Percentiles rank a stretch among this genome's conserved stretches.
Evolutionary conservation across 1,284 basidiomycete species (phyloP).

Genomic region (Apiotrichum montevideense): DNA sequence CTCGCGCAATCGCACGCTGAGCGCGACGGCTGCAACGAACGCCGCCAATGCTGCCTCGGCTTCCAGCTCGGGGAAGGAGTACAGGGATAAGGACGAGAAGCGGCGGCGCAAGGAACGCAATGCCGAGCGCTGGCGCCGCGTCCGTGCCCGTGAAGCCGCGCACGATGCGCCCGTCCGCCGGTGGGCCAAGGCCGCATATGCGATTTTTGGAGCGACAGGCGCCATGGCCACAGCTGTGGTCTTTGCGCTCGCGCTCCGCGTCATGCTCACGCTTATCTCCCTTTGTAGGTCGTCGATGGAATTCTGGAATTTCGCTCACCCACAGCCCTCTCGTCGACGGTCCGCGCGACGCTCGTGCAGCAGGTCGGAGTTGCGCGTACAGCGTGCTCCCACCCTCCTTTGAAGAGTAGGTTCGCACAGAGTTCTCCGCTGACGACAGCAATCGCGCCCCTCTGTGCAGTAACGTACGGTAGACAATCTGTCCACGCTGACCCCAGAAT

Average conservation of each 20-base stretch:
- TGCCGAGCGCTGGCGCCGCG: constrained; percentile 18
- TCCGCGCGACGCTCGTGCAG: neutral
- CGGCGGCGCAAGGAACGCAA: constrained; percentile 12
- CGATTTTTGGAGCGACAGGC: constrained; percentile 1
- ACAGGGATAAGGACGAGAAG: constrained; percentile 4
- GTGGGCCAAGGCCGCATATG: constrained; percentile 7
- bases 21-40: neutral
- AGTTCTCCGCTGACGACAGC: neutral
- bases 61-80: neutral
- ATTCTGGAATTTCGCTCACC: neutral
- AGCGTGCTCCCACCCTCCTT: constrained; percentile 2
- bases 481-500: neutral
- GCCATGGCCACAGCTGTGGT: constrained; percentile 1
- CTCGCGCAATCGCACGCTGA: neutral
- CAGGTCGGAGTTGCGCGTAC: neutral
- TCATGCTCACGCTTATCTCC: constrained; percentile 6
- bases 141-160: constrained; percentile 17
- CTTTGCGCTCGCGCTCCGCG: constrained; percentile 4
- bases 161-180: constrained; percentile 18
- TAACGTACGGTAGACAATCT: neutral
- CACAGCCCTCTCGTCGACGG: neutral
- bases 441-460: constrained; percentile 3
- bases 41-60: neutral
- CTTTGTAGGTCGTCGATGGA: constrained; percentile 7
- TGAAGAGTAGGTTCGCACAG: neutral